Percentiles rank a stretch among this genome's conserved stretches.
phyloP scores from a whole-genome alignment of 306 rosid genomes.

The Rosa rugosa region DNA sequence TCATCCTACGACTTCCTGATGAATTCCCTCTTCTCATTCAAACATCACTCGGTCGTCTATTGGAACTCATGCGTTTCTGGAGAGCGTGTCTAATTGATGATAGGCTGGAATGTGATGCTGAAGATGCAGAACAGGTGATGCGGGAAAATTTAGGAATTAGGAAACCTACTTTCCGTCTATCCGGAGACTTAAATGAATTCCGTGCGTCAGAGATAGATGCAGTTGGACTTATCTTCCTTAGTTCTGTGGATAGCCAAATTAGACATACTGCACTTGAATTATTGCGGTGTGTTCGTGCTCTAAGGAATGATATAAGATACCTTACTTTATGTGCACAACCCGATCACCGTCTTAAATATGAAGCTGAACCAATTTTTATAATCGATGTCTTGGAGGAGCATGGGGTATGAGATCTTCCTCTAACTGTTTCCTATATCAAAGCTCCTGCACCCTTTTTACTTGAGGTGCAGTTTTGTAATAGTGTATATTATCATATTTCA shows the following conservation, averaged over 20 bases:
- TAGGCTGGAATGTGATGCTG: conserved; percentile 58
- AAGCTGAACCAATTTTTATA: conserved; percentile 89
- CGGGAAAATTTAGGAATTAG: conserved; percentile 62
- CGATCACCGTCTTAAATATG: conserved; percentile 66
- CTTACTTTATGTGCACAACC: conserved; percentile 62
- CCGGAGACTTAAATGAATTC: conserved; percentile 77
- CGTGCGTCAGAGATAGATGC: conserved; percentile 96
- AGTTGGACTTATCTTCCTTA: conserved; percentile 95
- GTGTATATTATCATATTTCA: conserved; percentile 11
- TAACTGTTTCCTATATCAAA: conserved; percentile 6
- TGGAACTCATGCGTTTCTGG: conserved; percentile 99
- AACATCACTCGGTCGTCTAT: conserved; percentile 89
- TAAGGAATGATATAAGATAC: conserved; percentile 85
- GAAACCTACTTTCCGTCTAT: conserved; percentile 71
- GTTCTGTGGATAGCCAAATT: conserved; percentile 95
- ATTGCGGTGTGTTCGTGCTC: conserved; percentile 94
- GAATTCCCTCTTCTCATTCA: conserved; percentile 99
- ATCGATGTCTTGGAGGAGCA: conserved; percentile 98
- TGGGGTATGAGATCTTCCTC: conserved; percentile 60
- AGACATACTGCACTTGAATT: conserved; percentile 93
- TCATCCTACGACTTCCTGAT: conserved; percentile 89
- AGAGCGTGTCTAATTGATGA: conserved; percentile 93
- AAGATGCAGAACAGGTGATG: conserved; percentile 47
- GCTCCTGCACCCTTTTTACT: not conserved
- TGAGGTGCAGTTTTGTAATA: conserved; percentile 28